Percentiles rank a stretch among this genome's conserved stretches.
Evolutionary conservation across 345 rosid species (phyloP).

Genomic region (Aegle marmelos): DNA sequence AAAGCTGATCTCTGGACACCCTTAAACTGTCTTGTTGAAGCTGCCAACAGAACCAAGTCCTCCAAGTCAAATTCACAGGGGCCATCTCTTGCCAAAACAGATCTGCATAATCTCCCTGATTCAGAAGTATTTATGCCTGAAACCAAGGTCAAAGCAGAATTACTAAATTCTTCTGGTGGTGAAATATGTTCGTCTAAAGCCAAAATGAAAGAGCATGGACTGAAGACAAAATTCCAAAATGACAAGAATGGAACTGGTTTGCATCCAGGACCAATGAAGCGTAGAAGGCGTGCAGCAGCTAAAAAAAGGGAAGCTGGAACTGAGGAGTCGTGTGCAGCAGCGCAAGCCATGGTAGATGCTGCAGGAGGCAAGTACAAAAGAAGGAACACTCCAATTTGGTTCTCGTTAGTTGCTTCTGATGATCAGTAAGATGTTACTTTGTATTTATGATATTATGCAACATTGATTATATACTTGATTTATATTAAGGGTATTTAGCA

Average conservation of each 20-base stretch:
- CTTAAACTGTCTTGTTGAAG: conserved; percentile 74
- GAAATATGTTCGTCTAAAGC: conserved; percentile 29
- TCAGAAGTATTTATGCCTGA: conserved; percentile 24
- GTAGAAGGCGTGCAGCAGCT: conserved; percentile 47
- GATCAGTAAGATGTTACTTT: conserved; percentile 52
- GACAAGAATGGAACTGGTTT: conserved; percentile 38
- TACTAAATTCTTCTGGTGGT: conserved; percentile 25
- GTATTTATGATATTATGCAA: not conserved
- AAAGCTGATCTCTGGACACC: conserved; percentile 70
- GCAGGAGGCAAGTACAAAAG: conserved; percentile 33
- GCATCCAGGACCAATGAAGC: conserved; percentile 41
- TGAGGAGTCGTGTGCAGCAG: conserved; percentile 34
- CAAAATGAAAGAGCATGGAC: conserved; percentile 45
- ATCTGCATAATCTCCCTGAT: conserved; percentile 18
- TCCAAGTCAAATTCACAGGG: conserved; percentile 47
- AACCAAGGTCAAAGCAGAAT: conserved; percentile 28
- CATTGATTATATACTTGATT: not conserved
- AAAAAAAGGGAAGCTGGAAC: conserved; percentile 36
- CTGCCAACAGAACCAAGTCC: conserved; percentile 69
- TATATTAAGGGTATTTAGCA: not conserved
- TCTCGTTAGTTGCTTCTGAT: conserved; percentile 61
- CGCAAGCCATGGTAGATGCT: conserved; percentile 43
- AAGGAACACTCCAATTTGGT: conserved; percentile 61
- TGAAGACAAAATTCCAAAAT: conserved; percentile 29
- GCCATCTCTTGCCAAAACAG: conserved; percentile 30